A percentile compares a stretch with the other conserved stretches of the same genome.
Evolutionary conservation across 208 protist species (phyloP).

Genomic region (Crithidia expoeki): DNA sequence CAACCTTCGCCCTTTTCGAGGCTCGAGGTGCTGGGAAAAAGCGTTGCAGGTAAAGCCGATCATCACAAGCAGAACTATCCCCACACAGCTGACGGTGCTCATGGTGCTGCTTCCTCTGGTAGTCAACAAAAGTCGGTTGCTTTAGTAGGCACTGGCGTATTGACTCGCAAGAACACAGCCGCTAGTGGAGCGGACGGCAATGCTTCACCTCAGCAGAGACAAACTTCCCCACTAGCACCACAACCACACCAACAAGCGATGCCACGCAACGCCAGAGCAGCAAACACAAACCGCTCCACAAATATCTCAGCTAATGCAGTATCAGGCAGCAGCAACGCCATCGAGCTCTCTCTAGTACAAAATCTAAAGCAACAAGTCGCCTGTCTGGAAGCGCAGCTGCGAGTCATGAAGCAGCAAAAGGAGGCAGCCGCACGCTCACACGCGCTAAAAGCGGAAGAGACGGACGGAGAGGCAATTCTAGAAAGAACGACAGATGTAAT

Average conservation of each 20-base stretch:
- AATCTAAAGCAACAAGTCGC: conserved; percentile 76
- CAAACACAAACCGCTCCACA: neutral
- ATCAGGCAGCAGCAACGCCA: neutral
- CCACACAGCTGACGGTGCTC: neutral
- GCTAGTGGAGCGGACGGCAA: neutral
- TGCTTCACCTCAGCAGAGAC: neutral
- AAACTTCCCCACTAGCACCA: too few relatives aligned
- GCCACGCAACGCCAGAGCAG: neutral
- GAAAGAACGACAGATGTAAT: neutral
- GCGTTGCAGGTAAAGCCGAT: neutral
- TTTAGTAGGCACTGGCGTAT: neutral
- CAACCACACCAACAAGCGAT: too few relatives aligned
- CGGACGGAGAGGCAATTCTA: neutral
- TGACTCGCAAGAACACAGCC: neutral
- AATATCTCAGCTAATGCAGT: neutral
- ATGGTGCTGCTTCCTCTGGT: neutral
- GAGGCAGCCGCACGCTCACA: conserved; percentile 6
- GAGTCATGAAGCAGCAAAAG: conserved; percentile 32
- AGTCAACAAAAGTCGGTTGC: neutral
- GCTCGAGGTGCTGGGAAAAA: neutral
- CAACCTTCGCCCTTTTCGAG: neutral
- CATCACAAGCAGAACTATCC: neutral
- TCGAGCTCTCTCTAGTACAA: conserved; percentile 56
- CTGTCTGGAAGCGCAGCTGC: conserved; percentile 65
- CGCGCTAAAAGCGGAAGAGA: neutral